Conservation (phyloP, 2,329 filamentous ascomycete genomes). For the Spiromastix sp. region DNA sequence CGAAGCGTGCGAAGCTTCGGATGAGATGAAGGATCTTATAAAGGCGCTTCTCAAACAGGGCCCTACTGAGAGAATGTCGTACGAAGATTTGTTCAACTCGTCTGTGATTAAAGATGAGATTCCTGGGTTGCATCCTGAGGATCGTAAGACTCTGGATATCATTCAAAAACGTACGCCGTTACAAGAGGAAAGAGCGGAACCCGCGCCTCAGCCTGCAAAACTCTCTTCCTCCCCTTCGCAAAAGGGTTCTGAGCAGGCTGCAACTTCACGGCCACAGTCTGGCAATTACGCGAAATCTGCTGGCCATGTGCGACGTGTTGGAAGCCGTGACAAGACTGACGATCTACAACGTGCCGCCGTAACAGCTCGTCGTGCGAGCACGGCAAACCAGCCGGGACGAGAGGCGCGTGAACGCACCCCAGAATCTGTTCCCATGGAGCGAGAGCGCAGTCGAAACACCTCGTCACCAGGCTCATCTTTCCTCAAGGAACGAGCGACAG, state of each 20-base stretch:
- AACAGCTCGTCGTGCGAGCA: constrained; percentile 22
- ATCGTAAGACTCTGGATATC: constrained; percentile 28
- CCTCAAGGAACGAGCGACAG: constrained; percentile 35
- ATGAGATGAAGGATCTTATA: constrained; percentile 72
- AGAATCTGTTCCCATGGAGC: constrained; percentile 42
- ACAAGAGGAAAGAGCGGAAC: constrained; percentile 7
- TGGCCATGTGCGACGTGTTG: constrained; percentile 21
- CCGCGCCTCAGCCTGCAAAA: constrained; percentile 21
- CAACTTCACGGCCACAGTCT: constrained; percentile 18
- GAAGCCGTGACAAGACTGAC: constrained; percentile 25
- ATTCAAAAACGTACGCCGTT: constrained; percentile 2
- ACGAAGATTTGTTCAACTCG: constrained; percentile 74
- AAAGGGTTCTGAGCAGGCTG: constrained; percentile 27
- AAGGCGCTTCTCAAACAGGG: constrained; percentile 72
- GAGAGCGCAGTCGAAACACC: constrained; percentile 47
- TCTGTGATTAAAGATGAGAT: constrained; percentile 64
- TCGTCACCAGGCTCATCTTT: constrained; percentile 35
- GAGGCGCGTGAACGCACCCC: constrained; percentile 25
- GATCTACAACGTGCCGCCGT: constrained; percentile 19
- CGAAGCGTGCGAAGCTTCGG: constrained; percentile 57
- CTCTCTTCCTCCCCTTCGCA: constrained; percentile 2
- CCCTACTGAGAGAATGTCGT: constrained; percentile 74
- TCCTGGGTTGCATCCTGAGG: constrained; percentile 70
- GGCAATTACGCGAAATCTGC: constrained; percentile 19
- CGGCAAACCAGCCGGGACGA: constrained; percentile 26